Evolutionary conservation across 2,329 filamentous ascomycete species (phyloP).

Genomic region (Venturia oleaginea): DNA sequence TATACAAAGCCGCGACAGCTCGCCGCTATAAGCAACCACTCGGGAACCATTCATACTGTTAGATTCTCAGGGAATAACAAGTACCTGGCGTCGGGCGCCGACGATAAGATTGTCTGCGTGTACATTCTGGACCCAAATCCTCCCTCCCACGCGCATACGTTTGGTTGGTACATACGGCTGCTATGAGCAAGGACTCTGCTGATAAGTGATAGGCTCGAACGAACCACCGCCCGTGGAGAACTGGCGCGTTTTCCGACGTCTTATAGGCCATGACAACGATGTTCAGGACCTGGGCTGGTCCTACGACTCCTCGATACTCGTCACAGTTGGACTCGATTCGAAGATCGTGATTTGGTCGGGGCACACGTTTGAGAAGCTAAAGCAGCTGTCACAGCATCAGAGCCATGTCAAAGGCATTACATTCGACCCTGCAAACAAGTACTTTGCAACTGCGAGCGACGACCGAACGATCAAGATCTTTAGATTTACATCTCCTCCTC

Average conservation of each 20-base stretch:
- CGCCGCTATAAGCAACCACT: slow-evolving; percentile 96
- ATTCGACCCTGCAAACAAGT: slow-evolving; percentile 97
- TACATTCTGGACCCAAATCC: slow-evolving; percentile 82
- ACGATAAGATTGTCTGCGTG: slow-evolving; percentile 98
- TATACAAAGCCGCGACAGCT: slow-evolving; percentile 81
- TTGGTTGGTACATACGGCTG: slow-evolving; percentile 48
- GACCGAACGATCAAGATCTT: slow-evolving; percentile 96
- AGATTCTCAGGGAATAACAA: slow-evolving; percentile 92
- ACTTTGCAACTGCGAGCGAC: slow-evolving; percentile 96
- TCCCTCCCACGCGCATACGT: slow-evolving; percentile 65
- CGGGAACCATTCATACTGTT: slow-evolving; percentile 93
- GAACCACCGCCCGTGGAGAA: slow-evolving; percentile 92
- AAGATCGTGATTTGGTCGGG: slow-evolving; percentile 99
- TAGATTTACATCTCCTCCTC: slow-evolving; percentile 80
- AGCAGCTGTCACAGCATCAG: slow-evolving; percentile 84
- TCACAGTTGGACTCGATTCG: slow-evolving; percentile 92
- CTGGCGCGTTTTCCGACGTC: slow-evolving; percentile 87
- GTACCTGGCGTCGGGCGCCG: slow-evolving; percentile 91
- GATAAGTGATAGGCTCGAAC: slow-evolving; percentile 53
- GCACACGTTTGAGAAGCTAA: slow-evolving; percentile 94
- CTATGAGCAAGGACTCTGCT: not conserved
- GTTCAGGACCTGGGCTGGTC: slow-evolving; percentile 98
- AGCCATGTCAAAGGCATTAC: slow-evolving; percentile 98
- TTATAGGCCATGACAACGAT: slow-evolving; percentile 97
- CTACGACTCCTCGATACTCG: slow-evolving; percentile 85